These are phyloP conservation scores for Diospyros lotus DNA, from an alignment of 148 eudicot genomes.

Conservation along the genomic window DNA sequence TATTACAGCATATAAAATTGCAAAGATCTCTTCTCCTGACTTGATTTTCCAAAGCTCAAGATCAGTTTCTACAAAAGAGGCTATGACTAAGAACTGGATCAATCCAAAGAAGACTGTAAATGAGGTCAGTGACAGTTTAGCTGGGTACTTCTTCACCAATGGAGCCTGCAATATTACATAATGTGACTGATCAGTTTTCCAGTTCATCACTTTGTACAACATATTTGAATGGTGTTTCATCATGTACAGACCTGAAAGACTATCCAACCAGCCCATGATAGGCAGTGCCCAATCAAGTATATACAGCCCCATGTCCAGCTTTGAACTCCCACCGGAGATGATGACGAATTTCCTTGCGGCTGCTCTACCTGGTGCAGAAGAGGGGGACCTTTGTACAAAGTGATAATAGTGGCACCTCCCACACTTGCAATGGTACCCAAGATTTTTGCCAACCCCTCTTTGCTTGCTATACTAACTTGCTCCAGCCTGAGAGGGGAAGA, in stretches of 20 bases:
- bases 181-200: too few species aligned
- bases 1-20: too few species aligned
- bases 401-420: conserved; percentile 73
- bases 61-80: conserved; percentile 80
- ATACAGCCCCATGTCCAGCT: conserved; percentile 95
- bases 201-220: too few species aligned
- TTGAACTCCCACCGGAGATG: conserved; percentile 21
- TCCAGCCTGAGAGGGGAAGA: neutral
- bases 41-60: conserved; percentile 53
- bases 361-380: conserved; percentile 57
- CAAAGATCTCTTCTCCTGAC: too few species aligned
- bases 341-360: conserved; percentile 32
- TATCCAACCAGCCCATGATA: conserved; percentile 96
- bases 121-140: conserved; percentile 86
- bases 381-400: conserved; percentile 68
- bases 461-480: neutral
- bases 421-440: conserved; percentile 52
- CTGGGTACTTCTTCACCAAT: conserved; percentile 86
- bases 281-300: conserved; percentile 85
- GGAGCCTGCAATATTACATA: conserved; percentile 51
- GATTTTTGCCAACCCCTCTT: conserved; percentile 30
- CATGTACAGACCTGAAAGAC: conserved; percentile 21
- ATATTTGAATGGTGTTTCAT: too few species aligned
- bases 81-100: conserved; percentile 75
- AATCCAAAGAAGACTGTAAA: conserved; percentile 90